Evolutionary conservation across 1,284 basidiomycete species (phyloP), one percentile per base, ranked within the genome.

Genomic region (Rhodotorula sp.): DNA sequence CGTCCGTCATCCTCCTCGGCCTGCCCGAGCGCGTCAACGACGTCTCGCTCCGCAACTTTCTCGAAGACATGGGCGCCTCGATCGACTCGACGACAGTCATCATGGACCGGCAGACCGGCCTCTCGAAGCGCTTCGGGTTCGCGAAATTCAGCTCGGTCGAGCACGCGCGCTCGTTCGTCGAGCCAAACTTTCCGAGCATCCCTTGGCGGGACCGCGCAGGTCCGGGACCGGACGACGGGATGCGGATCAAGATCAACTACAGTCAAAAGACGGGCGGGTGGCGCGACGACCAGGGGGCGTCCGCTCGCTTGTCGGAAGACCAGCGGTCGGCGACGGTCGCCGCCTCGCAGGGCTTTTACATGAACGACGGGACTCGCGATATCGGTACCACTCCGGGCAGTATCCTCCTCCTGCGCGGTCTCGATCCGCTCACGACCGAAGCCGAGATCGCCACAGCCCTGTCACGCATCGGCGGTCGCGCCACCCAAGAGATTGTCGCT

Each of bases 71-170:
- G 70, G 79, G 54, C 54, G 80, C 81, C 12, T 64, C 74, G 15
- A 73, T 84, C 60, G 82, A 83, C 54, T 77, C 78, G 75, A 90
- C 92, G 79, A 95, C 92, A 78, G 93, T 97, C 77, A 93, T 95
- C 81, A 88, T 91, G 85, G 94, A 97, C 82, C 90, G 91, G 87
- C 86, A 87, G 86, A 79, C 90, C 90, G 91, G 93, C 86, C 82
- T 86, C 73, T 93, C 92, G 67, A 94, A 94, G 84, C 90, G 91
- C 79, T 96, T 95, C 80, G 94, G 93, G 64, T 97, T 97, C 82
- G 93, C 92, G 77, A 90, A 92, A 82, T 97, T 97, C 81, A 83
- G 89, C 48, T 89, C 85, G 70, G 85, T 90, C 60, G 91, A 92
- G 77, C 90, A 92, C 74, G 93, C 94, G 21, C 68, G 78, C 15